Percentiles rank a stretch among this genome's conserved stretches.
phyloP scores from a whole-genome alignment of 2,329 filamentous ascomycete genomes.

The Claviceps monticola region DNA sequence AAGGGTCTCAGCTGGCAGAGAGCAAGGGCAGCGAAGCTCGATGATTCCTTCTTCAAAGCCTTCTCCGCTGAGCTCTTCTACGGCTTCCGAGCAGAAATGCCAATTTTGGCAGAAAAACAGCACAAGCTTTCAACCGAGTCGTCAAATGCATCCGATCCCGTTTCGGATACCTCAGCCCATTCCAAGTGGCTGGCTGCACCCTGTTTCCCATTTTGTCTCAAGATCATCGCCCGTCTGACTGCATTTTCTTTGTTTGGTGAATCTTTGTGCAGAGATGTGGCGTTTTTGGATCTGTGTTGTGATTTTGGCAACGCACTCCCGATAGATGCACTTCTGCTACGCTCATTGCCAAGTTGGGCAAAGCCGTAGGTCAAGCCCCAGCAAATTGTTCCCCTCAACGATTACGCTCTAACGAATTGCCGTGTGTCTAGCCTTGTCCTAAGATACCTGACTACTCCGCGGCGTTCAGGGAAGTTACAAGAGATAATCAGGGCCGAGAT shows the following conservation, averaged over 20 bases:
- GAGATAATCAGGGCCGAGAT: conserved; percentile 5
- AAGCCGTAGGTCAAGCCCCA: conserved; percentile 3
- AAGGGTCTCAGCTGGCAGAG: conserved; percentile 9
- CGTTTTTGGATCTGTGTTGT: conserved; percentile 7
- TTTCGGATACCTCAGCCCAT: no score
- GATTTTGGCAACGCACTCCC: conserved; percentile 6
- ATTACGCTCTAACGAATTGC: background rate
- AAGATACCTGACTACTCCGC: conserved; percentile 1
- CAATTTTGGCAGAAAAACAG: background rate
- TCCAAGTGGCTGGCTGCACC: conserved; percentile 1
- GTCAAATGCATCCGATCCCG: no score
- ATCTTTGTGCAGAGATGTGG: conserved; percentile 5
- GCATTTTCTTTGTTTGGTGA: conserved; percentile 7
- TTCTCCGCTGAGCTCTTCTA: conserved; percentile 7
- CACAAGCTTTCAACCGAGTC: background rate
- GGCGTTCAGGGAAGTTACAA: conserved; percentile 1
- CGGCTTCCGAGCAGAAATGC: conserved; percentile 5
- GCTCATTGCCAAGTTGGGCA: conserved; percentile 3
- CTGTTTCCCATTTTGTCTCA: conserved; percentile 8
- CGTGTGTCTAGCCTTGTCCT: conserved; percentile 1
- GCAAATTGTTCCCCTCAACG: background rate
- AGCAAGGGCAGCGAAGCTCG: conserved; percentile 4
- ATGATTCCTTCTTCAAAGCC: conserved; percentile 7
- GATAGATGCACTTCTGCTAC: conserved; percentile 6
- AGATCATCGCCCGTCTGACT: conserved; percentile 7